phyloP scores from a whole-genome alignment of 2,329 filamentous ascomycete genomes.

The Ophiostoma himal-ulmi region DNA sequence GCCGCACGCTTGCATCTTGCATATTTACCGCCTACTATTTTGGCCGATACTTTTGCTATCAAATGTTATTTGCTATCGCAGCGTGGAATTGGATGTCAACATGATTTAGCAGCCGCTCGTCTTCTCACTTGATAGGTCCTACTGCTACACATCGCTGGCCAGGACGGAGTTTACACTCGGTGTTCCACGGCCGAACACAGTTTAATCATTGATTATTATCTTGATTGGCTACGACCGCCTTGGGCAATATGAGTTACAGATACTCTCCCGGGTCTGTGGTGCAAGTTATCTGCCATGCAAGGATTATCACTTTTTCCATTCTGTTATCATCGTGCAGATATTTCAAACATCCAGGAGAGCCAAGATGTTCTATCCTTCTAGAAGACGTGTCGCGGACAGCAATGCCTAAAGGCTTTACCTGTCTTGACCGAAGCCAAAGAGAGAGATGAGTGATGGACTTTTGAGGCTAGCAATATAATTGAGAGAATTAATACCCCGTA shows the following conservation, averaged over 20 bases:
- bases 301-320: background rate
- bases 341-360: background rate
- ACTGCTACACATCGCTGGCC: background rate
- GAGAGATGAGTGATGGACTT: background rate
- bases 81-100: background rate
- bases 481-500: background rate
- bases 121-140: background rate
- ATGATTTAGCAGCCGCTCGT: background rate
- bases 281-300: background rate
- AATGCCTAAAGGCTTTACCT: background rate
- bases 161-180: background rate
- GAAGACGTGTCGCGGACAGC: background rate
- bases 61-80: background rate
- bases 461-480: background rate
- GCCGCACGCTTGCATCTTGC: background rate
- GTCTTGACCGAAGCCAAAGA: background rate
- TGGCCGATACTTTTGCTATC: background rate
- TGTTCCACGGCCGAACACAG: background rate
- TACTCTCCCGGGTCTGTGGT: background rate
- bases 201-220: background rate
- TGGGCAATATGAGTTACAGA: background rate
- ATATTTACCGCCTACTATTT: no score
- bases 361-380: conserved; percentile 9
- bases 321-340: background rate
- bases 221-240: background rate